phyloP scores from a whole-genome alignment of 2,329 filamentous ascomycete species.

The Simplicillium aogashimaense region DNA sequence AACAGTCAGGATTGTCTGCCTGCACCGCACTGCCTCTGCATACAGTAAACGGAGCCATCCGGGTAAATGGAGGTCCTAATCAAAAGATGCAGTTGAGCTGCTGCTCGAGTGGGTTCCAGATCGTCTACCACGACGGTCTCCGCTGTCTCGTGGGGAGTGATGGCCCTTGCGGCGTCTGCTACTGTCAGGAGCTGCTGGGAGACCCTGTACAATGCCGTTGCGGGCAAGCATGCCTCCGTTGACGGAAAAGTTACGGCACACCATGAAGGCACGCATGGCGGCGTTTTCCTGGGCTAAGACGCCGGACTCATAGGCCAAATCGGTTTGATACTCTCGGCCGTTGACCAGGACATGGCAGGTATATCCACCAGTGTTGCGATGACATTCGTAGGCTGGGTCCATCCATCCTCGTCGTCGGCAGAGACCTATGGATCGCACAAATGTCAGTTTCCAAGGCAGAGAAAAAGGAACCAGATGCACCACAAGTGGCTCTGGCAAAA shows the following conservation, averaged over 20 bases:
- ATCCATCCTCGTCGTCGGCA: constrained; percentile 92
- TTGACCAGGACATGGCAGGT: constrained; percentile 91
- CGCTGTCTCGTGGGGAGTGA: constrained; percentile 36
- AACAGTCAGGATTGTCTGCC: too few relatives aligned
- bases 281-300: constrained; percentile 83
- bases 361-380: constrained; percentile 64
- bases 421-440: constrained; percentile 51
- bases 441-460: neutral
- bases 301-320: constrained; percentile 74
- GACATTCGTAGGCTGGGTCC: constrained; percentile 81
- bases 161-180: constrained; percentile 42
- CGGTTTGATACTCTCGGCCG: constrained; percentile 91
- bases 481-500: too few relatives aligned
- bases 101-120: constrained; percentile 52
- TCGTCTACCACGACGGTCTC: constrained; percentile 34
- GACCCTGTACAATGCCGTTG: constrained; percentile 58
- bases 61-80: constrained; percentile 23
- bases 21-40: too few relatives aligned
- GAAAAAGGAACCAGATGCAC: too few relatives aligned
- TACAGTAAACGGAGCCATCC: too few relatives aligned
- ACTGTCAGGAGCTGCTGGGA: constrained; percentile 44
- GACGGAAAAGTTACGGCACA: constrained; percentile 93
- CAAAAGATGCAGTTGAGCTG: constrained; percentile 51
- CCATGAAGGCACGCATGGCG: constrained; percentile 93
- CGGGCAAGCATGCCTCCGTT: constrained; percentile 83